These are phyloP conservation scores for Hypomontagnella submonticulosa DNA, from an alignment of 495 filamentous ascomycete genomes.

Conservation along the genomic window DNA sequence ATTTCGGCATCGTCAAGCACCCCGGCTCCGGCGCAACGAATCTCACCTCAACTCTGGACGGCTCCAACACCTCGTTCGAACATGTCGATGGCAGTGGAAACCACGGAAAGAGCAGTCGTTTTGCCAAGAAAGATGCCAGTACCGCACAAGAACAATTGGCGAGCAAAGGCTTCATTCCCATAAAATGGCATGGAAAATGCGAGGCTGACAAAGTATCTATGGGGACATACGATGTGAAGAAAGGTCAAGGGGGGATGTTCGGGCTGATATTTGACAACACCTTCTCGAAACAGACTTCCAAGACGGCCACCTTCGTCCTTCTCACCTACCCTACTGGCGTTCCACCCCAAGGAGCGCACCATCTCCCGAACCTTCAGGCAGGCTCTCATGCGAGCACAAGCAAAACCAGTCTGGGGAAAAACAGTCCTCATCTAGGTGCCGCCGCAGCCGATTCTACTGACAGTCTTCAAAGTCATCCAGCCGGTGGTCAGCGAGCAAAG, in stretches of 20 bases:
- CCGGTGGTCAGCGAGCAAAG: conserved; percentile 42
- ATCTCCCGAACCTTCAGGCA: conserved; percentile 68
- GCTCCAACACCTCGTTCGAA: conserved; percentile 56
- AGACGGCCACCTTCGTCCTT: conserved; percentile 92
- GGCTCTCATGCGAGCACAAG: conserved; percentile 56
- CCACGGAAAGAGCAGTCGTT: conserved; percentile 50
- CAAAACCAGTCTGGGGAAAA: conserved; percentile 61
- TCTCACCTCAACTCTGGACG: conserved; percentile 45
- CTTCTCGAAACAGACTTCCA: conserved; percentile 94
- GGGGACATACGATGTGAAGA: conserved; percentile 83
- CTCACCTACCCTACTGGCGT: conserved; percentile 89
- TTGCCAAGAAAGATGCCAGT: conserved; percentile 62
- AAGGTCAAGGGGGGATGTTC: conserved; percentile 87
- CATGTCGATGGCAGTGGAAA: conserved; percentile 49
- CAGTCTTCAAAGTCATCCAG: conserved; percentile 63
- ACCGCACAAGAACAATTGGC: conserved; percentile 84
- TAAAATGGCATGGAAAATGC: conserved; percentile 93
- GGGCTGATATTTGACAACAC: conserved; percentile 98
- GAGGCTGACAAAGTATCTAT: conserved; percentile 96
- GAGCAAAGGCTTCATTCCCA: conserved; percentile 83
- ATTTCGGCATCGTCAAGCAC: conserved; percentile 98
- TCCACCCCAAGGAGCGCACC: conserved; percentile 81
- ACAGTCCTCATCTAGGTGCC: conserved; percentile 53
- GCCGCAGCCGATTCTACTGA: conserved; percentile 63
- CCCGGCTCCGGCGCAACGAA: conserved; percentile 74